Evolutionary conservation across 139 green algal species (phyloP), one percentile per base, ranked within the genome.

Genomic region (Limnomonas spitsbergensis): DNA sequence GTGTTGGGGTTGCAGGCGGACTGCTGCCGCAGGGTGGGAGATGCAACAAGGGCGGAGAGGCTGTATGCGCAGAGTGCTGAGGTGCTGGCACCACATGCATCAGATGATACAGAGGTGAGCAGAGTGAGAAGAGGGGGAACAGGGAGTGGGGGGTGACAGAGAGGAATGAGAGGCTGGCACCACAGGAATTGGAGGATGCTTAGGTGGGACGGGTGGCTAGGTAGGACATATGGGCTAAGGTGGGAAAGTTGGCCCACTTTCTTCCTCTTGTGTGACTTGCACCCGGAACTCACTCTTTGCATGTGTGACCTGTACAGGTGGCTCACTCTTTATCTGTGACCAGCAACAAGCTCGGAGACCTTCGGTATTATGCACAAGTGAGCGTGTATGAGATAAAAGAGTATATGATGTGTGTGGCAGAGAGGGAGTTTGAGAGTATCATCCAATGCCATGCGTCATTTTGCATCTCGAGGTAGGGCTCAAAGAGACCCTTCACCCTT

Each of bases 301-400:
- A 40, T 3, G 4, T 42, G 3, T 74, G 3, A 7, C 3, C 6
- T 40, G 3, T 40, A 3, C 20, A 40, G 26, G 4, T 37, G 24
- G 9, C 67, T 14, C 61, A 71, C 4, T 52, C 77, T 2, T n/a
- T 77, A 53, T 61, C 35, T 38, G 77, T 82, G 29, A 82, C 77
- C 27, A 66, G 71, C 68, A 82, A 82, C 47, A 82, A 82, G 77
- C 42, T 82, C 31, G 77, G 77, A 0, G 77, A 82, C 69, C 42
- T 78, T 40, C 47, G 53, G n/a, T 27, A 66, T 61, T 61, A 61
- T 61, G 47, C 47, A 61, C 14, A 61, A 14, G 47, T 61, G 20
- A 20, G 47, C 20, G 47, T n/a, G n/a, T n/a, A n/a, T n/a, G n/a
- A n/a, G n/a, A n/a, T n/a, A n/a, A n/a, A n/a, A n/a, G n/a, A n/a